phyloP scores from a whole-genome alignment of 495 filamentous ascomycete species.

The Emericellopsis terricola region DNA sequence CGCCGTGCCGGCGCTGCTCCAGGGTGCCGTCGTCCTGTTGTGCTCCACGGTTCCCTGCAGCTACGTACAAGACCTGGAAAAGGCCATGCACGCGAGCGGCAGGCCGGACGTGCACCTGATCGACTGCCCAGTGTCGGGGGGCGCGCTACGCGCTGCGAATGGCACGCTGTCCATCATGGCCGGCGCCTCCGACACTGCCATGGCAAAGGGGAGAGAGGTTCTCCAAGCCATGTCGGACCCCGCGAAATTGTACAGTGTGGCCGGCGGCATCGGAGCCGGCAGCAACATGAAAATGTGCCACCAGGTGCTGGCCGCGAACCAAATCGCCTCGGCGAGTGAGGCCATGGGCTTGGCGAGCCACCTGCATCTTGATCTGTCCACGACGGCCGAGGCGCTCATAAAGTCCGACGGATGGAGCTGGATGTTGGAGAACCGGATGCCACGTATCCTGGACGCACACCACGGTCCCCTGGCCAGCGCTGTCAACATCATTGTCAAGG shows the following conservation, averaged over 20 bases:
- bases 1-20: constrained; percentile 35
- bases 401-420: constrained; percentile 47
- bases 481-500: constrained; percentile 62
- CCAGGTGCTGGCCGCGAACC: constrained; percentile 61
- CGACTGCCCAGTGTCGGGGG: constrained; percentile 63
- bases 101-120: constrained; percentile 50
- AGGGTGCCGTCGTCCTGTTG: constrained; percentile 44
- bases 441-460: constrained; percentile 43
- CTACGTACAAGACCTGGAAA: constrained; percentile 41
- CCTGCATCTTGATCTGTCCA: constrained; percentile 42
- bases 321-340: constrained; percentile 57
- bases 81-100: constrained; percentile 30
- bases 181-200: constrained; percentile 36
- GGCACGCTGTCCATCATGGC: constrained; percentile 73
- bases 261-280: constrained; percentile 57
- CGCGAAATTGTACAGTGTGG: constrained; percentile 53
- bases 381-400: constrained; percentile 38
- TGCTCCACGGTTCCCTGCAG: constrained; percentile 59
- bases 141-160: constrained; percentile 51
- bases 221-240: constrained; percentile 42
- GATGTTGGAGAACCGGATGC: constrained; percentile 67
- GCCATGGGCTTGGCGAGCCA: constrained; percentile 54
- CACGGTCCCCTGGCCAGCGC: constrained; percentile 53
- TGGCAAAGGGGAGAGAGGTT: constrained; percentile 39
- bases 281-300: constrained; percentile 82